Evolutionary conservation across 2,329 filamentous ascomycete species (phyloP).

Genomic region (Claviceps pusilla): DNA sequence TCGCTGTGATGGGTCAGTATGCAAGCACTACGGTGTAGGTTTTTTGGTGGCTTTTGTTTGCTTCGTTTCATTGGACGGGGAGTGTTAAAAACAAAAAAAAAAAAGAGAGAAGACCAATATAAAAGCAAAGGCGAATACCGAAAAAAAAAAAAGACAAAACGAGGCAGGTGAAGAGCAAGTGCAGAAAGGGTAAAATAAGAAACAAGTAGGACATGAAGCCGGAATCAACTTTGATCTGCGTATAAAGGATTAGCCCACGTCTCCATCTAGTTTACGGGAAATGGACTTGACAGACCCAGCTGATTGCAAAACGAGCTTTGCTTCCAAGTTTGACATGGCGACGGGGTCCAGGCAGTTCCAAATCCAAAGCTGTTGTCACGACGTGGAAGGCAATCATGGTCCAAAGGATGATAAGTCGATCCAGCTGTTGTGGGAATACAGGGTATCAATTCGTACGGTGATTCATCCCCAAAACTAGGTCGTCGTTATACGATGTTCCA

Average conservation of each 20-base stretch:
- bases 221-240: slow-evolving; percentile 43
- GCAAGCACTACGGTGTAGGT: slow-evolving; percentile 25
- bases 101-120: no score
- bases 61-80: neutral
- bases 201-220: slow-evolving; percentile 17
- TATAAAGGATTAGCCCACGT: slow-evolving; percentile 11
- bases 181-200: slow-evolving; percentile 2
- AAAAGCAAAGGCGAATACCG: no score
- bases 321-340: neutral
- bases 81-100: slow-evolving; percentile 11
- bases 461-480: neutral
- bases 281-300: slow-evolving; percentile 14
- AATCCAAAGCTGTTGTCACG: neutral
- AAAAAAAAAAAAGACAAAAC: neutral
- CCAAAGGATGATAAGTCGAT: neutral
- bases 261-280: slow-evolving; percentile 6
- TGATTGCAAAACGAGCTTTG: slow-evolving; percentile 3
- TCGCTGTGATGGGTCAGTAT: slow-evolving; percentile 44
- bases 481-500: neutral
- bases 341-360: neutral
- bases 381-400: neutral
- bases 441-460: neutral
- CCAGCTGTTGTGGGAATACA: neutral
- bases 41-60: neutral
- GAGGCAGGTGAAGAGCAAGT: slow-evolving; percentile 8